Evolutionary conservation across 2,329 filamentous ascomycete species (phyloP).

Genomic region (Fusarium tjaetaba): DNA sequence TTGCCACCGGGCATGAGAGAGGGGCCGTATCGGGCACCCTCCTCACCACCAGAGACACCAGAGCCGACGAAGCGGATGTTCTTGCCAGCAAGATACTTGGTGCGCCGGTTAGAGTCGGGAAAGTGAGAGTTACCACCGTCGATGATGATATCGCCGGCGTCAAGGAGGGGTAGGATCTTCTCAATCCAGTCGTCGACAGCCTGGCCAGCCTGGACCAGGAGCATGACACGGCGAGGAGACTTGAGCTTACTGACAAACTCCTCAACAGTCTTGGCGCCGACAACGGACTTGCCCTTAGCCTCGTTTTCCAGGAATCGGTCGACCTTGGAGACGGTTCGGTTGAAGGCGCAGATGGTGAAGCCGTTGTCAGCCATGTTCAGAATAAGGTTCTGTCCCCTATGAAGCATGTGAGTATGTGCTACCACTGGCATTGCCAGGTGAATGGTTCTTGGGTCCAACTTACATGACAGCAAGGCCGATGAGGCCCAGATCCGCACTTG

Average conservation of each 20-base stretch:
- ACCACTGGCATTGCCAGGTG: conserved; percentile 23
- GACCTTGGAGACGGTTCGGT: conserved; percentile 98
- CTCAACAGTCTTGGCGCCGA: conserved; percentile 91
- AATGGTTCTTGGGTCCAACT: conserved; percentile 47
- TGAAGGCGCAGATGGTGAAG: conserved; percentile 98
- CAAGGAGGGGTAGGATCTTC: conserved; percentile 84
- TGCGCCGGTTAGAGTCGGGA: conserved; percentile 98
- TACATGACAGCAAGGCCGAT: conserved; percentile 93
- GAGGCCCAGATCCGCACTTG: conserved; percentile 88
- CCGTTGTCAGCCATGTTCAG: conserved; percentile 90
- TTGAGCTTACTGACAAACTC: conserved; percentile 98
- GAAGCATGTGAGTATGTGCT: conserved; percentile 24
- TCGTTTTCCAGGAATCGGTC: conserved; percentile 92
- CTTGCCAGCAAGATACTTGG: conserved; percentile 86
- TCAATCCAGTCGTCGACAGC: conserved; percentile 99
- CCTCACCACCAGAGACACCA: conserved; percentile 98
- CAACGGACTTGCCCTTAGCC: conserved; percentile 93
- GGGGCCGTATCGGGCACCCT: conserved; percentile 97
- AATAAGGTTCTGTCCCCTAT: conserved; percentile 84
- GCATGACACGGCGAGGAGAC: conserved; percentile 96
- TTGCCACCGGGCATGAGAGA: conserved; percentile 99
- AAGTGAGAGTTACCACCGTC: conserved; percentile 98
- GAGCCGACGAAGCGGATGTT: conserved; percentile 95
- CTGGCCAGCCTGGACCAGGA: conserved; percentile 98
- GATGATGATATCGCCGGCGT: conserved; percentile 96